A percentile compares a stretch with the other conserved stretches of the same genome.
These are phyloP conservation scores for Coprinopsis sp. DNA, from an alignment of 768 basidiomycete species.

Conservation along the genomic window DNA sequence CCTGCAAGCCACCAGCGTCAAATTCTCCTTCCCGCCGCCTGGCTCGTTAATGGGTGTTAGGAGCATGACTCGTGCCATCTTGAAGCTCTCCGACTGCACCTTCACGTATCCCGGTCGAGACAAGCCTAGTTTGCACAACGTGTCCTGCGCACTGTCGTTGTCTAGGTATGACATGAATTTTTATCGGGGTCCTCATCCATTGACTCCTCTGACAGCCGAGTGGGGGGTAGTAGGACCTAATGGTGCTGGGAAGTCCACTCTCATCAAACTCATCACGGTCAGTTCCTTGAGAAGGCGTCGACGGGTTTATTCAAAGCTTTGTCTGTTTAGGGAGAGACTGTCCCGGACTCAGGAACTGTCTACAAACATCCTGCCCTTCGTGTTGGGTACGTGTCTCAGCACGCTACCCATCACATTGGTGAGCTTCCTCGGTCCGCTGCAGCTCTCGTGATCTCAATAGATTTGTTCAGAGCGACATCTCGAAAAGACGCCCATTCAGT, in stretches of 20 bases:
- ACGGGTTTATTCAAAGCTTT: slow-evolving; percentile 7
- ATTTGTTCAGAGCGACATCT: slow-evolving; percentile 77
- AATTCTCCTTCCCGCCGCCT: slow-evolving; percentile 93
- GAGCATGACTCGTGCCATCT: slow-evolving; percentile 91
- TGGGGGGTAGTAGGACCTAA: slow-evolving; percentile 92
- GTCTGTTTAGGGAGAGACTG: slow-evolving; percentile 70
- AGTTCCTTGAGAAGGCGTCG: slow-evolving; percentile 8
- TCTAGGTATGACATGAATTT: slow-evolving; percentile 56
- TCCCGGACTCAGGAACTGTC: slow-evolving; percentile 86
- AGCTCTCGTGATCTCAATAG: slow-evolving; percentile 1
- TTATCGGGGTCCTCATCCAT: slow-evolving; percentile 14
- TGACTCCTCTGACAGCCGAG: slow-evolving; percentile 35
- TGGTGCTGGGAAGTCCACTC: slow-evolving; percentile 93
- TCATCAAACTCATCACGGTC: slow-evolving; percentile 90
- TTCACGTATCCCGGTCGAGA: slow-evolving; percentile 88
- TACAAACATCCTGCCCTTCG: slow-evolving; percentile 93
- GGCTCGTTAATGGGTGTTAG: slow-evolving; percentile 97
- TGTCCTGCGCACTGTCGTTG: slow-evolving; percentile 89
- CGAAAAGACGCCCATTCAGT: slow-evolving; percentile 93
- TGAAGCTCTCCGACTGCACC: slow-evolving; percentile 88
- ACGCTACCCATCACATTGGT: slow-evolving; percentile 96
- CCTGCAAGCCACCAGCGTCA: slow-evolving; percentile 86
- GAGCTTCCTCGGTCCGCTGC: slow-evolving; percentile 7
- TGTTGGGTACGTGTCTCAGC: slow-evolving; percentile 96
- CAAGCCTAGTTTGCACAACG: slow-evolving; percentile 77